Conservation (phyloP, 2,329 filamentous ascomycete genomes). For the Nemania sp. region DNA sequence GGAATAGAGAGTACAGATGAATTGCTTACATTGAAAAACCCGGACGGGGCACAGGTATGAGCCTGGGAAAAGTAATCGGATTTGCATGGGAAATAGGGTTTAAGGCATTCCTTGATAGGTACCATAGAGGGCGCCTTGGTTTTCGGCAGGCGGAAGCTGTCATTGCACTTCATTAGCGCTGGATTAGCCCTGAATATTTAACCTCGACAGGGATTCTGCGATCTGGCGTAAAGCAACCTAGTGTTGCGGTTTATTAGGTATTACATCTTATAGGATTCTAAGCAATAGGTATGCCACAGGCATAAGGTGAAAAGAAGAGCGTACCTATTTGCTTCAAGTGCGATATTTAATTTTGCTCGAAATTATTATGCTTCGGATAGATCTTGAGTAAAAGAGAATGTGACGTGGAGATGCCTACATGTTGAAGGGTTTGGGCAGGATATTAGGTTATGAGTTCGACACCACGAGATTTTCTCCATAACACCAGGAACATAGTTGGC, state of each 20-base stretch:
- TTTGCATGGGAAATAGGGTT: constrained; percentile 28
- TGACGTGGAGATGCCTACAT: not conserved
- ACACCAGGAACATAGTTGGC: not conserved
- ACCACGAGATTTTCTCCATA: not conserved
- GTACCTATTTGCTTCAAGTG: not conserved
- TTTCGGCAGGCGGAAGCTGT: constrained; percentile 18
- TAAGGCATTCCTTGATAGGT: constrained; percentile 28
- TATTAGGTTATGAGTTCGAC: not conserved
- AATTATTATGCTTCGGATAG: not conserved
- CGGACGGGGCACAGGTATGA: constrained; percentile 23
- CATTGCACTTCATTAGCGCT: constrained; percentile 12
- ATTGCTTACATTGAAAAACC: constrained; percentile 20
- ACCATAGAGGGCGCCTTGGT: constrained; percentile 37
- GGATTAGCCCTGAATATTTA: constrained; percentile 10
- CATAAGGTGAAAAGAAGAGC: not conserved
- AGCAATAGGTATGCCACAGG: not conserved
- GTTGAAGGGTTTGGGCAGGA: not conserved
- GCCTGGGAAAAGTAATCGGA: constrained; percentile 25
- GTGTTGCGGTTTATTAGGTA: constrained; percentile 9
- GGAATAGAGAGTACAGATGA: constrained; percentile 5
- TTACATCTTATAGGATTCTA: not conserved
- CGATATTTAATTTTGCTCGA: not conserved
- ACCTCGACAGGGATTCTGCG: constrained; percentile 7
- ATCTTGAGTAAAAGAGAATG: not conserved
- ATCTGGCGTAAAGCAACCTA: constrained; percentile 15